phyloP scores from a whole-genome alignment of 164 flowering plant species.

The Pachysandra terminalis region DNA sequence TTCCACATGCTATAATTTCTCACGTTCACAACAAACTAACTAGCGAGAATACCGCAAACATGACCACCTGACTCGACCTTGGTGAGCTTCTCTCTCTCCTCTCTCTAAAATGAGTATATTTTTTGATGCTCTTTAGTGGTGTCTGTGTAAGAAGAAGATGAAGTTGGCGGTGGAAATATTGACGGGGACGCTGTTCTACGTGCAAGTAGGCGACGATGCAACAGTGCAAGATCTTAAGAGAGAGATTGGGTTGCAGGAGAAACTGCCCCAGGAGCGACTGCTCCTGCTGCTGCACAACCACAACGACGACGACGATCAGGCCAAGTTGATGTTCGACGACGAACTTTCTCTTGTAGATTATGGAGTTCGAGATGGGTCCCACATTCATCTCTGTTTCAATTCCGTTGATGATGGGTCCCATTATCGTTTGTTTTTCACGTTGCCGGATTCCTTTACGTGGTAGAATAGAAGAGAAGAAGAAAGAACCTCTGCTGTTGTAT shows the following conservation, averaged over 20 bases:
- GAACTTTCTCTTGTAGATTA: slow-evolving; percentile 24
- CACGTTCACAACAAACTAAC: no score
- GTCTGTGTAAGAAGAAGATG: slow-evolving; percentile 18
- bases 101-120: no score
- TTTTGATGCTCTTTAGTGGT: no score
- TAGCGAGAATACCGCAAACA: no score
- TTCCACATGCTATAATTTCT: no score
- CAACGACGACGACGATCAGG: slow-evolving; percentile 1
- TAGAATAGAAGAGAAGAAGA: no score
- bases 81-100: slow-evolving; percentile 1
- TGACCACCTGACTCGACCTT: no score
- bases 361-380: slow-evolving; percentile 46
- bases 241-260: slow-evolving; percentile 38
- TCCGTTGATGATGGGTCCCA: slow-evolving; percentile 21
- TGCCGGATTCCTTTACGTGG: slow-evolving; percentile 2
- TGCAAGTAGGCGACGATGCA: slow-evolving; percentile 34
- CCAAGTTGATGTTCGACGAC: slow-evolving; percentile 11
- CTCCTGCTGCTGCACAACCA: slow-evolving; percentile 20
- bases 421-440: background rate
- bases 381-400: slow-evolving; percentile 34
- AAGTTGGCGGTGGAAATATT: slow-evolving; percentile 41
- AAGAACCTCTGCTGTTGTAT: no score
- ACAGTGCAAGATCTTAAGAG: slow-evolving; percentile 41
- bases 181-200: slow-evolving; percentile 40
- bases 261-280: slow-evolving; percentile 36